A percentile compares a stretch with the other conserved stretches of the same genome.
phyloP scores from a whole-genome alignment of 2,329 filamentous ascomycete species.

The Zasmidium citrigriseum region DNA sequence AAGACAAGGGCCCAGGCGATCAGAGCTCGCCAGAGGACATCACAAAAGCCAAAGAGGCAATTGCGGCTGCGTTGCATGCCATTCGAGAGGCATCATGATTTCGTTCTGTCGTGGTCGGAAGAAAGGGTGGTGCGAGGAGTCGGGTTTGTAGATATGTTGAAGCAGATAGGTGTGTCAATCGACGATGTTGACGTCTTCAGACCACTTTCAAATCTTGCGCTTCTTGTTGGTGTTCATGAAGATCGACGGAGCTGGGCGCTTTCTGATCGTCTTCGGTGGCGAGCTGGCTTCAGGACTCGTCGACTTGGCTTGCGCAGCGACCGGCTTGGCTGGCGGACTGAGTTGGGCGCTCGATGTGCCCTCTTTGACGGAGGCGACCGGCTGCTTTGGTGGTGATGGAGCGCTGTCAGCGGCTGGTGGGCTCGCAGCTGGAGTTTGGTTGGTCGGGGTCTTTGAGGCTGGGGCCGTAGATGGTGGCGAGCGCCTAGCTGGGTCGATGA shows the following conservation, averaged over 20 bases:
- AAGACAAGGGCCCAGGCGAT: conserved; percentile 41
- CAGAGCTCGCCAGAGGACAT: conserved; percentile 45
- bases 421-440: not conserved
- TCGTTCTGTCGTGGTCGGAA: not conserved
- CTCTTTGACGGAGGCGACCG: not conserved
- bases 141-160: not conserved
- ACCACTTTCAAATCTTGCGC: conserved; percentile 7
- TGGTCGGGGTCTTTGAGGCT: not conserved
- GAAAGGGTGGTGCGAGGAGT: not conserved
- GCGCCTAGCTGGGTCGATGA: not conserved
- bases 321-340: too few relatives aligned
- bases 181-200: not conserved
- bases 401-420: not conserved
- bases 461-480: not conserved
- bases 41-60: conserved; percentile 47
- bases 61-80: conserved; percentile 42
- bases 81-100: conserved; percentile 38
- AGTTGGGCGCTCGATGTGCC: not conserved
- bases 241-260: conserved; percentile 20
- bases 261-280: conserved; percentile 18
- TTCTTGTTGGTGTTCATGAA: conserved; percentile 14
- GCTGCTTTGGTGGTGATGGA: not conserved
- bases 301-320: not conserved
- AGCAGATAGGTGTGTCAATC: not conserved
- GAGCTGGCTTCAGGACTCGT: conserved; percentile 16